Evolutionary conservation across 441 rosid species (phyloP), one percentile per base, ranked within the genome.

Genomic region (Brassica balearica): DNA sequence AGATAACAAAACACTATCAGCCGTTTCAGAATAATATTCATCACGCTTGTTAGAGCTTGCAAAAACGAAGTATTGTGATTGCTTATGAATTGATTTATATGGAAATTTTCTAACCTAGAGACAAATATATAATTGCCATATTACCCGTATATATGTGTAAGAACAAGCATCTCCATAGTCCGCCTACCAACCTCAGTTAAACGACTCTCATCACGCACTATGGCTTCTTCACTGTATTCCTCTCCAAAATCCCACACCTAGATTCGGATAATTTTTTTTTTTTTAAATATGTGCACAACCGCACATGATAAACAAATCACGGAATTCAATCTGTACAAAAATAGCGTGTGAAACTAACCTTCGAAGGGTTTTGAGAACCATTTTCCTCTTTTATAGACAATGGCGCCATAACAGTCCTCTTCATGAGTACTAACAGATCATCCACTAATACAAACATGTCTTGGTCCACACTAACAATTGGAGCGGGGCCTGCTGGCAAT

Each of bases 141-240:
- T 78, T 82, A 96, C 99, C 96, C 87, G 87, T 92, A 94, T 74
- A 96, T 94, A 84, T 94, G 99, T 19, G 92, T 87, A 67, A 96
- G 97, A 62, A 86, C 94, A 94, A 88, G 93, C 80, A 88, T 90
- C 84, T 96, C 98, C 77, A 96, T 85, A 1, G 98, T 92, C 84
- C 95, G 87, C 65, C 97, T 92, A 69, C 98, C 99, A 82, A 92
- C 73, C 77, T 94, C 99, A 29, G 96, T 94, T 73, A 96, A 91
- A 64, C 93, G 93, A 82, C 90, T 92, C 87, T 92, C 99, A 86
- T 96, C 93, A 69, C 89, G 92, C 82, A 86, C 94, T 83, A 84
- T 80, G 27, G 92, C 86, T 85, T 96, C 97, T 82, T 86, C 90
- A 83, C 84, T 90, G 71, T 84, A 89, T 77, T 91, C 99, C 72